These are phyloP conservation scores for Aspergillus bridgeri DNA, from an alignment of 495 filamentous ascomycete genomes.

Conservation along the genomic window DNA sequence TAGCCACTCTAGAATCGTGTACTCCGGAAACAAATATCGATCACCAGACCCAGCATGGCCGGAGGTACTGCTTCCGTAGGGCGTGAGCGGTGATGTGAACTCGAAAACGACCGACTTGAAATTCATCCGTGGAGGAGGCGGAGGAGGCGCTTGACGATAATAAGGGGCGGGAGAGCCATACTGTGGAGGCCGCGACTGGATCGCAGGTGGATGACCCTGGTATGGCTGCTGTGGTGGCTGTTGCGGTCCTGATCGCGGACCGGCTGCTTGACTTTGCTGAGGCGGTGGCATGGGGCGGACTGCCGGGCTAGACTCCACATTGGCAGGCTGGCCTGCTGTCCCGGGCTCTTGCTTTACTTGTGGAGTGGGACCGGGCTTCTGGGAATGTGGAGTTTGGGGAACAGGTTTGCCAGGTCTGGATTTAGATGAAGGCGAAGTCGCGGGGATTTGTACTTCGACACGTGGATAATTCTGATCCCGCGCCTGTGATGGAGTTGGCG, in stretches of 20 bases:
- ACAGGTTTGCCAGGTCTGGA: conserved; percentile 18
- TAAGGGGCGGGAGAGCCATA: conserved; percentile 35
- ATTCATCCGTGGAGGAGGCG: conserved; percentile 45
- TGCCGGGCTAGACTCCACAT: conserved; percentile 14
- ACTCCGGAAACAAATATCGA: conserved; percentile 83
- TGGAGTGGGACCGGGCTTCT: conserved; percentile 15
- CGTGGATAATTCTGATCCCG: conserved; percentile 25
- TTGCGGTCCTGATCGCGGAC: conserved; percentile 27
- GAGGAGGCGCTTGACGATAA: conserved; percentile 32
- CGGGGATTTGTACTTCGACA: conserved; percentile 24
- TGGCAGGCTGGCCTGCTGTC: conserved; percentile 11
- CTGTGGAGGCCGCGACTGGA: conserved; percentile 40
- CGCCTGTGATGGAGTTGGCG: conserved; percentile 23
- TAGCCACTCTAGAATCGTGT: conserved; percentile 74
- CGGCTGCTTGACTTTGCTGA: conserved; percentile 21
- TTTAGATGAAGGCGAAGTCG: conserved; percentile 22
- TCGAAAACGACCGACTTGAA: conserved; percentile 78
- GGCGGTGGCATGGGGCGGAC: conserved; percentile 10
- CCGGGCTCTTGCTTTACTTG: conserved; percentile 37
- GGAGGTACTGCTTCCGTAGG: conserved; percentile 47
- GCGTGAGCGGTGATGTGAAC: conserved; percentile 56
- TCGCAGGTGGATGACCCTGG: conserved; percentile 30
- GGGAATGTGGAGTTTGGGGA: conserved; percentile 18
- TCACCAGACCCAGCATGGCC: conserved; percentile 73
- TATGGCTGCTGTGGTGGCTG: conserved; percentile 31